These are phyloP conservation scores for Hylodesmum podocarpum DNA, from an alignment of 306 rosid genomes.

Conservation along the genomic window DNA sequence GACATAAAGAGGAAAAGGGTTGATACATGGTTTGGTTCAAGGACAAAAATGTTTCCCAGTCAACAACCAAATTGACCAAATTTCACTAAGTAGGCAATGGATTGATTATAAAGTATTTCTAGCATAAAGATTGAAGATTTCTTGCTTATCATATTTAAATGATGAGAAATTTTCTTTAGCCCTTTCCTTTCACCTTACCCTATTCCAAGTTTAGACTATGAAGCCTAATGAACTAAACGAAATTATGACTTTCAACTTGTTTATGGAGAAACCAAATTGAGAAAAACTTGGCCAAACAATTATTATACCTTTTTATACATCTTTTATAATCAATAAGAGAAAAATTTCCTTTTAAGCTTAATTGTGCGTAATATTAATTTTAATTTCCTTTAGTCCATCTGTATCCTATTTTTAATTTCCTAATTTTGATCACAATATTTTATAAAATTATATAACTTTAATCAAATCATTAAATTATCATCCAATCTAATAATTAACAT, in stretches of 20 bases:
- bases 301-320: not conserved
- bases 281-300: not conserved
- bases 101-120: not conserved
- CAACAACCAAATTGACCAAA: constrained; percentile 24
- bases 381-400: no score
- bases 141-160: not conserved
- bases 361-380: no score
- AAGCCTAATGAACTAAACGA: not conserved
- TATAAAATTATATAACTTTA: no score
- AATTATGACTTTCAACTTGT: not conserved
- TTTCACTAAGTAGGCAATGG: not conserved
- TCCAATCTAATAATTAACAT: no score
- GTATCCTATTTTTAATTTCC: no score
- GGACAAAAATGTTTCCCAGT: constrained; percentile 10
- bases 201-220: not conserved
- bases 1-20: not conserved
- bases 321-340: not conserved
- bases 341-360: no score
- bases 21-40: constrained; percentile 21
- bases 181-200: not conserved
- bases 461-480: no score
- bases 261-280: not conserved
- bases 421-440: no score
- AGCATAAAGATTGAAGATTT: not conserved
- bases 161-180: not conserved